Conservation (phyloP, 768 basidiomycete genomes). For the Tephrocybe sp. region DNA sequence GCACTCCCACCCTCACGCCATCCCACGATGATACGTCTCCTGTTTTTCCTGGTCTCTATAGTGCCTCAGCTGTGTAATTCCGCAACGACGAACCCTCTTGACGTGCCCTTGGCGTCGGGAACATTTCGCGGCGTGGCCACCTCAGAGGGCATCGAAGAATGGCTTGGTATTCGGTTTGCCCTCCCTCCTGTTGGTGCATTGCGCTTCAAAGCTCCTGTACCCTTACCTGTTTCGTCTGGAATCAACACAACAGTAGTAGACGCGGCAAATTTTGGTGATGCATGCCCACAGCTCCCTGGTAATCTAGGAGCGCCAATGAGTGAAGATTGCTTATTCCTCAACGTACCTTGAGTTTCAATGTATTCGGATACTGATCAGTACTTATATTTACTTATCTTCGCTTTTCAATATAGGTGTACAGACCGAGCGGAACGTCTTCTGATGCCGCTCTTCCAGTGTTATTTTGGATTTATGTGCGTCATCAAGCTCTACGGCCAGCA, state of each 20-base stretch:
- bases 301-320: constrained; percentile 39
- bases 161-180: constrained; percentile 63
- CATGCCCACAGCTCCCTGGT: constrained; percentile 47
- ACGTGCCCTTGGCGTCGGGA: constrained; percentile 39
- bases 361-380: not conserved
- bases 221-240: constrained; percentile 29
- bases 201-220: constrained; percentile 54
- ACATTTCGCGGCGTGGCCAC: constrained; percentile 44
- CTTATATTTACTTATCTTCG: too few species aligned
- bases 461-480: constrained; percentile 34
- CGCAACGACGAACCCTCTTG: constrained; percentile 20
- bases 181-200: constrained; percentile 51
- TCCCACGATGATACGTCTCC: not conserved
- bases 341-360: constrained; percentile 28
- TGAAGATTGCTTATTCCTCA: constrained; percentile 57
- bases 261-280: constrained; percentile 50
- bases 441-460: constrained; percentile 34
- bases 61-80: not conserved
- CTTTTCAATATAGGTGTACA: constrained; percentile 28
- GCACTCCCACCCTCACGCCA: not conserved
- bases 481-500: not conserved
- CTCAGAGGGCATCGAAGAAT: constrained; percentile 46
- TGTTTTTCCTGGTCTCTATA: not conserved
- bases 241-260: constrained; percentile 22
- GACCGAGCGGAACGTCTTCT: constrained; percentile 24